A percentile compares a stretch with the other conserved stretches of the same genome.
Evolutionary conservation across 495 filamentous ascomycete genomes (phyloP).

Genomic region (Penicillium tannophilum): DNA sequence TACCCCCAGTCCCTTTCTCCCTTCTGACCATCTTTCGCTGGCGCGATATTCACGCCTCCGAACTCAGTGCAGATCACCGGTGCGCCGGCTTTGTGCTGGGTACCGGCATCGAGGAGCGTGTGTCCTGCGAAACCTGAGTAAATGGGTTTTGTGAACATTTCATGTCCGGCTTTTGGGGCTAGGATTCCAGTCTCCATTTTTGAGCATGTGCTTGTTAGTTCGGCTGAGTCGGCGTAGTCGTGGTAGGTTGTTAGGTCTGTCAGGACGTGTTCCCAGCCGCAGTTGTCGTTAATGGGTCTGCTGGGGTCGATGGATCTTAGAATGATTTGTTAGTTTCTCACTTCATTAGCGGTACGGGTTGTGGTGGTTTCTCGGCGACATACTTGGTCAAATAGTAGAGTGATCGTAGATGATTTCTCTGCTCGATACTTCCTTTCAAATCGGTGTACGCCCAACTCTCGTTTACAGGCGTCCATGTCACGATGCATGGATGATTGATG

Average conservation of each 20-base stretch:
- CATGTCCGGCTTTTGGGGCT: constrained; percentile 40
- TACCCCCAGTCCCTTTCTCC: constrained; percentile 43
- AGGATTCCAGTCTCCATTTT: constrained; percentile 48
- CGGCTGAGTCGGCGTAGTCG: constrained; percentile 56
- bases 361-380: constrained; percentile 5
- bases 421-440: constrained; percentile 50
- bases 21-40: constrained; percentile 29
- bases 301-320: constrained; percentile 54
- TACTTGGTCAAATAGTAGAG: constrained; percentile 63
- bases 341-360: not conserved
- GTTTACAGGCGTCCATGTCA: constrained; percentile 65
- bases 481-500: constrained; percentile 61
- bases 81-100: constrained; percentile 47
- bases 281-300: constrained; percentile 64
- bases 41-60: constrained; percentile 61
- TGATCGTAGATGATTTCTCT: constrained; percentile 59
- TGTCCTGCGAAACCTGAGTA: constrained; percentile 24
- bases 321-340: not conserved
- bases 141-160: constrained; percentile 52
- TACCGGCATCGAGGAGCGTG: constrained; percentile 41
- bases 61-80: constrained; percentile 62
- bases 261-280: constrained; percentile 62
- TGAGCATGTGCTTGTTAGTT: constrained; percentile 49
- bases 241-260: constrained; percentile 64
- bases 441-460: constrained; percentile 62